Evolutionary conservation across 1,284 basidiomycete genomes (phyloP), one percentile per base, ranked within the genome.

Genomic region (Malassezia psittaci): DNA sequence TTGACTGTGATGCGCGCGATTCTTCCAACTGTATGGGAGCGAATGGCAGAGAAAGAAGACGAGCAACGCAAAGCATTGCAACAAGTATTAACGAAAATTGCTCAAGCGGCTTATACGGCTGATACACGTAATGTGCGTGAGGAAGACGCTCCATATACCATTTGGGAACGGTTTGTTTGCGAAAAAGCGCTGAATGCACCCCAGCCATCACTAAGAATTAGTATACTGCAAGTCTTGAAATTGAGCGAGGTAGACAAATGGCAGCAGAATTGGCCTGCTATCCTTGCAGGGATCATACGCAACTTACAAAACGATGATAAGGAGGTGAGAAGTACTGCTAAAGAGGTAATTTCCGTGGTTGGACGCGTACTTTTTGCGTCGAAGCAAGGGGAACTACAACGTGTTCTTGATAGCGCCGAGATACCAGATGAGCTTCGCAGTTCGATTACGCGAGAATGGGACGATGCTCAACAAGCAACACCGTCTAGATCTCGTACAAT

Each of bases 301-400:
- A 78, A 85, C 40, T 80, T 98, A 19, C 87, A 94, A 76, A 91
- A 98, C 75, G 83, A 85, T 1, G 93, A 99, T 71, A 83, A 85
- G 4, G 82, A 83, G 62, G 93, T 98, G 46, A 84, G 94, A 37
- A 86, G 90, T 55, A 85, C 84, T 67, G 86, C 93, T 1, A 81
- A 85, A 48, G 79, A 82, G 65, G 85, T 88, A 0, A 81, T 90
- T 45, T 4, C 24, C 24, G 24, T 29, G 24, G 24, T 29, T 29
- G 24, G 24, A 4, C 81, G 94, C 13, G 83, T 85, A 58, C 80
- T 98, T 42, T 90, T 96, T 68, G 83, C 87, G 0, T 84, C 83
- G 8, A 93, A 91, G 3, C 84, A 88, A 46, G 82, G 88, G 0
- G 91, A 96, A 72, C 79, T 98, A 51, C 96, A 96, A 78, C 90